These are phyloP conservation scores for Sarocladium oryzae DNA, from an alignment of 2,329 filamentous ascomycete species.

Conservation along the genomic window DNA sequence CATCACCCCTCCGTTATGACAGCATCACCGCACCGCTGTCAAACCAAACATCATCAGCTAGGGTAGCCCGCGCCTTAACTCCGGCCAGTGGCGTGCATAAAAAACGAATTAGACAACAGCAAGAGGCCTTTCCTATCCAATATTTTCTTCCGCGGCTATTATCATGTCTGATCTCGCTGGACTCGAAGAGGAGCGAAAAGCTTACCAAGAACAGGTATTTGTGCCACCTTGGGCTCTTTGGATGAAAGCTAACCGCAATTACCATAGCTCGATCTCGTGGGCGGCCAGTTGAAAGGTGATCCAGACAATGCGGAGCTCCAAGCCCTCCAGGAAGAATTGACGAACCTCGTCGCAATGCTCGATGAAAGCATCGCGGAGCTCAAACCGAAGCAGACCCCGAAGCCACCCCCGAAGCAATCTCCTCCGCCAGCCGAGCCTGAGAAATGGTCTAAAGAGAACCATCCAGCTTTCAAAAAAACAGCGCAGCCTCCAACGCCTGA, in stretches of 20 bases:
- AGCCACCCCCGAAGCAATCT: constrained; percentile 37
- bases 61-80: no score
- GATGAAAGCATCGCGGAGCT: constrained; percentile 77
- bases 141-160: no score
- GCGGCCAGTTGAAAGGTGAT: constrained; percentile 69
- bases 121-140: no score
- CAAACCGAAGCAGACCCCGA: constrained; percentile 44
- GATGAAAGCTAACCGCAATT: not conserved
- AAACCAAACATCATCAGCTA: no score
- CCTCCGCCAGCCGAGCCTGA: constrained; percentile 49
- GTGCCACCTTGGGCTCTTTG: not conserved
- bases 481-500: constrained; percentile 24
- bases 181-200: constrained; percentile 46
- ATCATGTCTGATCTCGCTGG: constrained; percentile 22
- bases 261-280: constrained; percentile 67
- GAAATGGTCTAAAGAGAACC: constrained; percentile 76
- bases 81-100: no score
- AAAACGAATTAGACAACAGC: no score
- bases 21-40: no score
- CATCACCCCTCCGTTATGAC: no score
- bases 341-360: constrained; percentile 72
- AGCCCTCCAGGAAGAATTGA: constrained; percentile 71
- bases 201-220: constrained; percentile 51
- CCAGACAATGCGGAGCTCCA: constrained; percentile 74
- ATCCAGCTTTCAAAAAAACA: constrained; percentile 64